Conservation (phyloP, 2,329 filamentous ascomycete species). For the Colletotrichum sp. region DNA sequence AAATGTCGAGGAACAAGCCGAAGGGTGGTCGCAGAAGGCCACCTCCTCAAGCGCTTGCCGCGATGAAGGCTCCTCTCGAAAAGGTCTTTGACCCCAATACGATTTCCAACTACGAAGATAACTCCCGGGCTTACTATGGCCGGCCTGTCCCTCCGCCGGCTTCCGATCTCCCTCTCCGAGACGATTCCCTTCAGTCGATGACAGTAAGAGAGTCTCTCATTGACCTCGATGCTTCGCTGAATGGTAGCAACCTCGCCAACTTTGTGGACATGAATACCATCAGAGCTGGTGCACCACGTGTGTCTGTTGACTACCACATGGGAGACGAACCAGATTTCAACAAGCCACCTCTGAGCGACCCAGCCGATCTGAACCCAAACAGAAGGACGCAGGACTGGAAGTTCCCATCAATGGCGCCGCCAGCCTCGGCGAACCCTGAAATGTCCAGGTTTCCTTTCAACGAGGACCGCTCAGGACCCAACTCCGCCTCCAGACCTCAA, state of each 20-base stretch:
- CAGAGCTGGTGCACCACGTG: conserved; percentile 50
- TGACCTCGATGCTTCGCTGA: conserved; percentile 66
- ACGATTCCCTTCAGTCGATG: conserved; percentile 55
- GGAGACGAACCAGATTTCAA: conserved; percentile 37
- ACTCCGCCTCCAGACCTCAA: conserved; percentile 44
- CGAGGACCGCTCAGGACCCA: conserved; percentile 27
- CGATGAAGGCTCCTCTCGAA: conserved; percentile 64
- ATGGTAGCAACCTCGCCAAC: conserved; percentile 59
- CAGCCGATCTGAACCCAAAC: conserved; percentile 58
- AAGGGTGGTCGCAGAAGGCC: conserved; percentile 58
- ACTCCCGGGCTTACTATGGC: conserved; percentile 66
- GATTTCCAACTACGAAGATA: conserved; percentile 68
- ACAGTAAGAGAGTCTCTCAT: conserved; percentile 68
- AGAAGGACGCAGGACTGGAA: conserved; percentile 63
- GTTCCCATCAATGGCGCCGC: conserved; percentile 58
- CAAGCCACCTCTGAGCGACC: conserved; percentile 62
- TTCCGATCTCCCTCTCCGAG: conserved; percentile 65
- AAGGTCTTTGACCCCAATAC: conserved; percentile 72
- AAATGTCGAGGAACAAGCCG: conserved; percentile 55
- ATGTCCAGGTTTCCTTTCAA: conserved; percentile 55
- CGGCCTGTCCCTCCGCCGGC: conserved; percentile 43
- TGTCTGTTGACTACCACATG: conserved; percentile 50
- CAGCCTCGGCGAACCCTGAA: conserved; percentile 59
- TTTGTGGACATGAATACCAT: conserved; percentile 69
- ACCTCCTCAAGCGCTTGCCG: conserved; percentile 63